Conservation (phyloP, 148 eudicot genomes). For the Persicaria tinctoria region DNA sequence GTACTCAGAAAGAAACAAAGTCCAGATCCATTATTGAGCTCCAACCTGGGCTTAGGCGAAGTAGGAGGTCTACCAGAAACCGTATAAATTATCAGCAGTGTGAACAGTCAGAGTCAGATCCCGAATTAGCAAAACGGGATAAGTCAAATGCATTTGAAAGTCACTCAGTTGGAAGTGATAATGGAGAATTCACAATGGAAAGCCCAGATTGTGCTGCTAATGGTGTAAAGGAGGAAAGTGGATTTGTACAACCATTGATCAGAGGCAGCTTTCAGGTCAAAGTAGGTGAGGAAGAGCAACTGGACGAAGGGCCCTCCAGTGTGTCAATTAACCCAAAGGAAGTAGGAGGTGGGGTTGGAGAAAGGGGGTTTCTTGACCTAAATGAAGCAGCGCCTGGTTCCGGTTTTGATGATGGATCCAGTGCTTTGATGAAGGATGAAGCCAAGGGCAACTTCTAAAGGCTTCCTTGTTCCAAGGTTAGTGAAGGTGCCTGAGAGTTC, state of each 20-base stretch:
- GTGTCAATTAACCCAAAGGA: constrained; percentile 31
- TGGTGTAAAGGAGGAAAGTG: constrained; percentile 23
- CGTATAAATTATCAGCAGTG: constrained; percentile 62
- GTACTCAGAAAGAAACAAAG: constrained; percentile 46
- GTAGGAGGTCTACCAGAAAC: constrained; percentile 70
- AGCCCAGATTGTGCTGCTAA: constrained; percentile 46
- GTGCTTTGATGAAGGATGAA: constrained; percentile 48
- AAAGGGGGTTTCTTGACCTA: constrained; percentile 74
- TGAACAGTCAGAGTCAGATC: constrained; percentile 76
- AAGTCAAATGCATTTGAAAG: constrained; percentile 35
- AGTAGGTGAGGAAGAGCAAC: constrained; percentile 1
- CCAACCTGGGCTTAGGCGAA: constrained; percentile 67
- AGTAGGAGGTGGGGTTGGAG: constrained; percentile 21
- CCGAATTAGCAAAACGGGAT: constrained; percentile 38
- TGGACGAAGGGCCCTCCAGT: neutral
- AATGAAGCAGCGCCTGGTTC: constrained; percentile 86
- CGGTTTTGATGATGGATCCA: constrained; percentile 73
- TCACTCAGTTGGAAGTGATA: constrained; percentile 37
- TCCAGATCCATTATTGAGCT: constrained; percentile 45
- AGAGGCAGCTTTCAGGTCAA: constrained; percentile 5
- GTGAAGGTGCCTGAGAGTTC: neutral
- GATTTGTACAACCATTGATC: constrained; percentile 24
- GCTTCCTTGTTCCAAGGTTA: constrained; percentile 6
- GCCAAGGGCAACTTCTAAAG: constrained; percentile 31
- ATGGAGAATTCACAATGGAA: constrained; percentile 43